phyloP scores from a whole-genome alignment of 352 stramenopile genomes.

The Globisporangium carolinianum region DNA sequence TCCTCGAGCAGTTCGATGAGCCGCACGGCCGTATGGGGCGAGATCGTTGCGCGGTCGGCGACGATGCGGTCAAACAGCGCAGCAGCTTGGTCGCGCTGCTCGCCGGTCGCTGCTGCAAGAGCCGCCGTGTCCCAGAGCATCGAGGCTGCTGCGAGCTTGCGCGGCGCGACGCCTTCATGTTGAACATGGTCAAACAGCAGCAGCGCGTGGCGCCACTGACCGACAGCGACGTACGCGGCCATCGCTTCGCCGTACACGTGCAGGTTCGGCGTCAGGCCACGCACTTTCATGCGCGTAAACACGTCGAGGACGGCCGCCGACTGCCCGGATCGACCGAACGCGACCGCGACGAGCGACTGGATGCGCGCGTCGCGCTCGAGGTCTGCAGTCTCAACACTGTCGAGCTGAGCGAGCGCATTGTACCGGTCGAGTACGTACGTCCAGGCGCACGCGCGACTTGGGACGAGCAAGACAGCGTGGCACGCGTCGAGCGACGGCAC shows the following conservation, averaged over 20 bases:
- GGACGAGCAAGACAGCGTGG: slow-evolving; percentile 21
- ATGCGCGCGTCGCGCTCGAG: slow-evolving; percentile 48
- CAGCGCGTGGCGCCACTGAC: slow-evolving; percentile 59
- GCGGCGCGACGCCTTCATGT: slow-evolving; percentile 32
- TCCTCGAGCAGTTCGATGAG: slow-evolving; percentile 36
- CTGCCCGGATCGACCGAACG: slow-evolving; percentile 32
- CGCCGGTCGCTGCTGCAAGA: slow-evolving; percentile 36
- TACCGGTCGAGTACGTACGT: slow-evolving; percentile 14
- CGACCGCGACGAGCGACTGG: slow-evolving; percentile 54
- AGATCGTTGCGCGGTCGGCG: slow-evolving; percentile 27
- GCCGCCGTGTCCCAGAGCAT: slow-evolving; percentile 67
- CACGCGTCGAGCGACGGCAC: slow-evolving; percentile 17
- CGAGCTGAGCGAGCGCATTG: slow-evolving; percentile 4
- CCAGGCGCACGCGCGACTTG: slow-evolving; percentile 18
- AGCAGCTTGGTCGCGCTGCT: slow-evolving; percentile 35
- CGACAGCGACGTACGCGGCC: slow-evolving; percentile 55
- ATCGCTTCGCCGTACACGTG: slow-evolving; percentile 69
- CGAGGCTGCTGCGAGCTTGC: slow-evolving; percentile 27
- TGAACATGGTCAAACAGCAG: slow-evolving; percentile 71
- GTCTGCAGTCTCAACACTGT: neutral
- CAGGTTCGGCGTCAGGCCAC: slow-evolving; percentile 53
- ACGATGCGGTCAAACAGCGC: slow-evolving; percentile 43
- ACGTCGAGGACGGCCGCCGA: slow-evolving; percentile 51
- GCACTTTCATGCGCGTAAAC: slow-evolving; percentile 71
- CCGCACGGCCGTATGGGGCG: slow-evolving; percentile 36